phyloP scores from a whole-genome alignment of 352 stramenopile species.

The Pythium folliculosum region DNA sequence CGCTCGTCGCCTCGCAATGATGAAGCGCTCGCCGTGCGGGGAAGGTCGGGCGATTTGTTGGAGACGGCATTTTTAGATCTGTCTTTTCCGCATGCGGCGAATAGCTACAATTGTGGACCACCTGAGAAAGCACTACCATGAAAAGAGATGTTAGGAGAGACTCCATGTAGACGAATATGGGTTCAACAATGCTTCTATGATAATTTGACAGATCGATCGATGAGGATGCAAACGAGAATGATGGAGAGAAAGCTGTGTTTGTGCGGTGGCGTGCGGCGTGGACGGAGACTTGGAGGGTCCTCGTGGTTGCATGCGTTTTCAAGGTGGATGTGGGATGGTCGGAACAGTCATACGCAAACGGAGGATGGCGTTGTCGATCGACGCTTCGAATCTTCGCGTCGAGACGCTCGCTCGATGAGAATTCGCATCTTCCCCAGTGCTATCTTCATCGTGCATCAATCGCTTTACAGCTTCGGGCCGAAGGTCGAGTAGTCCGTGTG shows the following conservation, averaged over 20 bases:
- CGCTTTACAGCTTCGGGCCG: slow-evolving; percentile 87
- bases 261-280: neutral
- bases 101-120: slow-evolving; percentile 12
- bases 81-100: neutral
- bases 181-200: slow-evolving; percentile 24
- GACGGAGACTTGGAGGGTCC: too few species aligned
- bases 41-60: neutral
- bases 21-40: neutral
- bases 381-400: slow-evolving; percentile 20
- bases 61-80: slow-evolving; percentile 13
- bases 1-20: neutral
- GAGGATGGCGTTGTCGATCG: slow-evolving; percentile 1
- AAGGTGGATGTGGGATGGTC: neutral
- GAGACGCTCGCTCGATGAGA: neutral
- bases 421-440: neutral
- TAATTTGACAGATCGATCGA: slow-evolving; percentile 4
- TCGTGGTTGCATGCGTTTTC: neutral
- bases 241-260: slow-evolving; percentile 11
- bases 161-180: slow-evolving; percentile 19
- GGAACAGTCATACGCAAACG: neutral
- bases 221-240: neutral
- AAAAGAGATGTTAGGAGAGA: slow-evolving; percentile 13
- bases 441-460: neutral
- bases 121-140: slow-evolving; percentile 9
- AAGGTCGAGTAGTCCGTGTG: slow-evolving; percentile 96